Evolutionary conservation across 2,329 filamentous ascomycete species (phyloP).

Genomic region (Nemania bipapillata): DNA sequence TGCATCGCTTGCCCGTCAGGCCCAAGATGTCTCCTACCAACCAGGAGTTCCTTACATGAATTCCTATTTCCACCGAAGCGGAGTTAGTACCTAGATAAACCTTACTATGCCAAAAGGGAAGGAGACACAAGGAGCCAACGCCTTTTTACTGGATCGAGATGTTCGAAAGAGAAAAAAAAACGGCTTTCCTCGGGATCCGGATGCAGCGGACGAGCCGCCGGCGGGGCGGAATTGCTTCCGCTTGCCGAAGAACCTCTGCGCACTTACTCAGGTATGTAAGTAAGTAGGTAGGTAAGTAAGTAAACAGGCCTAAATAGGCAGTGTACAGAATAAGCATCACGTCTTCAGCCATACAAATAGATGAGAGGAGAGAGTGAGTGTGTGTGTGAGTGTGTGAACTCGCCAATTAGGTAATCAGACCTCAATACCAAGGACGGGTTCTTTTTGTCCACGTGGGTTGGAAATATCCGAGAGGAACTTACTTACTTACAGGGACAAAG

Average conservation of each 20-base stretch:
- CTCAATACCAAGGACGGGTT: not conserved
- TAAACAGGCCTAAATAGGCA: too few species aligned
- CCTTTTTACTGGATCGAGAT: not conserved
- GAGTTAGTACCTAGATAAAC: not conserved
- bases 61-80: not conserved
- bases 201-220: not conserved
- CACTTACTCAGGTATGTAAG: too few species aligned
- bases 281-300: too few species aligned
- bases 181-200: constrained; percentile 1
- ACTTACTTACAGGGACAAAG: not conserved
- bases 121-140: not conserved
- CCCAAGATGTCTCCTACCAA: not conserved
- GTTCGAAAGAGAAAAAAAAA: too few species aligned
- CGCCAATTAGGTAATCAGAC: not conserved
- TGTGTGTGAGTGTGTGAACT: too few species aligned
- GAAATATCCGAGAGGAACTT: not conserved
- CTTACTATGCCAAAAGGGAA: not conserved
- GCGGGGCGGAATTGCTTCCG: constrained; percentile 7
- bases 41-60: not conserved
- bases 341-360: too few species aligned
- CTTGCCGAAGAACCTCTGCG: too few species aligned
- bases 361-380: not conserved
- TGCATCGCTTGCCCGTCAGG: not conserved
- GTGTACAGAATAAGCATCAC: too few species aligned
- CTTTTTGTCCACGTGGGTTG: not conserved